Evolutionary conservation across 176 grass and related monocot species (phyloP).

Genomic region (Leersia perrieri): DNA sequence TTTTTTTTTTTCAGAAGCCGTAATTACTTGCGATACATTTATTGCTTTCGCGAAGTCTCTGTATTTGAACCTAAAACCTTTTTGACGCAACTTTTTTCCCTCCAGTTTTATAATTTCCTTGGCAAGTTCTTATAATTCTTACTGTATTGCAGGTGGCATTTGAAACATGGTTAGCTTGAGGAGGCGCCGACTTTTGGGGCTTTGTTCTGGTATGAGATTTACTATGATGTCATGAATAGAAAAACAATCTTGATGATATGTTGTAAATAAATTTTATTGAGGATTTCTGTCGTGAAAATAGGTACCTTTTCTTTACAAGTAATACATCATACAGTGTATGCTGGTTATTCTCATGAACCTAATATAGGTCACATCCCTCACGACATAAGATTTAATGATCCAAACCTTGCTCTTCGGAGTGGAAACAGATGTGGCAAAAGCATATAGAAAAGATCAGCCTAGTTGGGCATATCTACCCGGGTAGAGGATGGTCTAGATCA

Average conservation of each 20-base stretch:
- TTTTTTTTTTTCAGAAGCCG: conserved; percentile 2
- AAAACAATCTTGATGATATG: neutral
- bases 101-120: conserved; percentile 15
- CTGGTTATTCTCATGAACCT: conserved; percentile 2
- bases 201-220: conserved; percentile 61
- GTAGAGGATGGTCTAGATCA: too few relatives aligned
- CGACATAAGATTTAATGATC: too few relatives aligned
- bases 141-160: conserved; percentile 46
- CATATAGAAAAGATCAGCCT: too few relatives aligned
- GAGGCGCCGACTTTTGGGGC: conserved; percentile 60
- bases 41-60: conserved; percentile 1
- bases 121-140: conserved; percentile 16
- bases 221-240: conserved; percentile 14
- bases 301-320: neutral
- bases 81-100: neutral
- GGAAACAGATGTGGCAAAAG: too few relatives aligned
- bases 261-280: conserved; percentile 1
- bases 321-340: neutral
- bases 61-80: neutral
- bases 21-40: conserved; percentile 10
- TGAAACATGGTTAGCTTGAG: conserved; percentile 88
- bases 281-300: conserved; percentile 8
- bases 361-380: too few relatives aligned
- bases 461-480: too few relatives aligned
- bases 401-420: too few relatives aligned